A percentile compares a stretch with the other conserved stretches of the same genome.
Evolutionary conservation across 495 filamentous ascomycete genomes (phyloP).

Genomic region (Massariosphaeria phaeospora): DNA sequence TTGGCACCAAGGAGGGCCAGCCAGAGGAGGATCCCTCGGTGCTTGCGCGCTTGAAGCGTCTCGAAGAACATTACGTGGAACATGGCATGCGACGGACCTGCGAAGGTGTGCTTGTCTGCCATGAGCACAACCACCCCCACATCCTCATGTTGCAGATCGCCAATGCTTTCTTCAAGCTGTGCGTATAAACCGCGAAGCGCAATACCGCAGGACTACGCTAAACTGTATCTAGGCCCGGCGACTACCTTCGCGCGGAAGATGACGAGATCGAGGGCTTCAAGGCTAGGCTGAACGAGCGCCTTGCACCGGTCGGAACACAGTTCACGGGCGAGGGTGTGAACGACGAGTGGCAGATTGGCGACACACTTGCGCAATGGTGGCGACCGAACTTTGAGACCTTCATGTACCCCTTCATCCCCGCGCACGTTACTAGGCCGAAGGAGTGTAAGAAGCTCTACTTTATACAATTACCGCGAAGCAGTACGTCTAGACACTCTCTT

Average conservation of each 20-base stretch:
- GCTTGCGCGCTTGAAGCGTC: constrained; percentile 79
- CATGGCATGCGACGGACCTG: constrained; percentile 96
- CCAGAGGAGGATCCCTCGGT: constrained; percentile 97
- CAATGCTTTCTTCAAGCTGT: constrained; percentile 98
- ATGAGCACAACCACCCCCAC: constrained; percentile 97
- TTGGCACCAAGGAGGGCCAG: constrained; percentile 95
- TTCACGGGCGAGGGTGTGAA: constrained; percentile 82
- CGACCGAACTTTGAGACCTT: constrained; percentile 98
- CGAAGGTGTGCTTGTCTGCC: constrained; percentile 93
- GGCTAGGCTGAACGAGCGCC: constrained; percentile 79
- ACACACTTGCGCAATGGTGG: constrained; percentile 97
- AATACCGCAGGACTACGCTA: too few relatives aligned
- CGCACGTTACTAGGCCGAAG: constrained; percentile 92
- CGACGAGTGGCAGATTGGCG: constrained; percentile 87
- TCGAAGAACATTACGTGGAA: constrained; percentile 87
- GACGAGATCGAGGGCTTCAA: constrained; percentile 94
- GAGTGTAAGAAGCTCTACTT: constrained; percentile 99
- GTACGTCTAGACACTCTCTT: constrained; percentile 49
- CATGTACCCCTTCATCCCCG: constrained; percentile 97
- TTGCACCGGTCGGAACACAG: constrained; percentile 83
- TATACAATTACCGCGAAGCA: constrained; percentile 85
- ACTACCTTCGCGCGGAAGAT: constrained; percentile 86
- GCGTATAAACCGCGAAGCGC: too few relatives aligned
- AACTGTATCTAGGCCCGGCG: constrained; percentile 80
- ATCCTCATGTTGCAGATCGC: constrained; percentile 98